A percentile compares a stretch with the other conserved stretches of the same genome.
These are phyloP conservation scores for Ceratocystiopsis brevicomis DNA, from an alignment of 2,329 filamentous ascomycete genomes.

Conservation along the genomic window DNA sequence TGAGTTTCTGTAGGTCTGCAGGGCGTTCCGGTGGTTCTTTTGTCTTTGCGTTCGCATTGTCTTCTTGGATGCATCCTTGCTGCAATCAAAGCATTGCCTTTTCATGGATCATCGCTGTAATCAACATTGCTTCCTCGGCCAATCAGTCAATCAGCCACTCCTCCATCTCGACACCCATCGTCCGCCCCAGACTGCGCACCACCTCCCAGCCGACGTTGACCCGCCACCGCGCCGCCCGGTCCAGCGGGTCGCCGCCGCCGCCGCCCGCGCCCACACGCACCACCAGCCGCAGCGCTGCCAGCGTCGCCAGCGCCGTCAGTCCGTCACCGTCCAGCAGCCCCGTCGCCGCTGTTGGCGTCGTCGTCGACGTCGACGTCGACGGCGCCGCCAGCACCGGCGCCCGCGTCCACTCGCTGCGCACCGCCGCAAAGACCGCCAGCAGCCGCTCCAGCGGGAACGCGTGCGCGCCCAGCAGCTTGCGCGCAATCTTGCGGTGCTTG, in stretches of 20 bases:
- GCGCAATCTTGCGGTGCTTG: slow-evolving; percentile 53
- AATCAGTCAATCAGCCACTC: slow-evolving; percentile 52
- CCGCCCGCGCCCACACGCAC: slow-evolving; percentile 39
- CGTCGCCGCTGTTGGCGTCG: not conserved
- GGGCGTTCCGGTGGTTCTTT: too few relatives aligned
- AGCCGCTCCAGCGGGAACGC: slow-evolving; percentile 62
- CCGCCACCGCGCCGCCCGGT: slow-evolving; percentile 54
- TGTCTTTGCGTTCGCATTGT: not conserved
- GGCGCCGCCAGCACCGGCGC: slow-evolving; percentile 12
- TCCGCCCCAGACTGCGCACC: slow-evolving; percentile 48
- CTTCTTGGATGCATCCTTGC: too few relatives aligned
- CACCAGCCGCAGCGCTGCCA: slow-evolving; percentile 51
- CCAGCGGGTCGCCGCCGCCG: slow-evolving; percentile 43
- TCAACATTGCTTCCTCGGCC: too few relatives aligned
- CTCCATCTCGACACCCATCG: slow-evolving; percentile 58
- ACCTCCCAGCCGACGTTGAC: slow-evolving; percentile 67
- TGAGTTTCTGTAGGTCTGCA: too few relatives aligned
- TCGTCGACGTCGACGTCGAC: slow-evolving; percentile 8
- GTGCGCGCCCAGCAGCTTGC: slow-evolving; percentile 58
- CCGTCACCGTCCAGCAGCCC: slow-evolving; percentile 32
- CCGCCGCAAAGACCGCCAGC: slow-evolving; percentile 56
- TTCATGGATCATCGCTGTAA: too few relatives aligned
- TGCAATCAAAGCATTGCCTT: too few relatives aligned
- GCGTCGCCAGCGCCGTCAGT: slow-evolving; percentile 48
- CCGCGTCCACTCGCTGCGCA: slow-evolving; percentile 35